Evolutionary conservation across 768 basidiomycete genomes (phyloP).

Genomic region (Exsudoporus frostii): DNA sequence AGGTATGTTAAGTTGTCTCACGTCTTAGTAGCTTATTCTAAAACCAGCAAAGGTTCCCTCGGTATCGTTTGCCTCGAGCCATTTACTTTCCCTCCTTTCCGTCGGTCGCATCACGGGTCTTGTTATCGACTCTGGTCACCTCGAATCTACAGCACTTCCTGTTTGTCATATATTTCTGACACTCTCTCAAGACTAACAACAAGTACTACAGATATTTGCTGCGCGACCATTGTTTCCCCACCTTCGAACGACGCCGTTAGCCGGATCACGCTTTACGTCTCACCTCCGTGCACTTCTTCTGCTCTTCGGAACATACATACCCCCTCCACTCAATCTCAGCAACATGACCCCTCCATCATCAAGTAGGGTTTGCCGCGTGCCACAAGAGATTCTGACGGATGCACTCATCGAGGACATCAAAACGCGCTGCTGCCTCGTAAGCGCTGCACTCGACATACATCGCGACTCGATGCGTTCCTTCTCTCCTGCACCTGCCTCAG

Average conservation of each 20-base stretch:
- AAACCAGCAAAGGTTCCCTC: constrained; percentile 72
- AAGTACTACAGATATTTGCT: constrained; percentile 73
- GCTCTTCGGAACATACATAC: constrained; percentile 80
- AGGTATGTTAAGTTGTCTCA: constrained; percentile 42
- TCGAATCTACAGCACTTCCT: constrained; percentile 86
- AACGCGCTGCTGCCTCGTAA: constrained; percentile 86
- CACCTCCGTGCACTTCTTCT: constrained; percentile 81
- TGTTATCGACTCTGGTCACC: constrained; percentile 88
- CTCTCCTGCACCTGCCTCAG: constrained; percentile 31
- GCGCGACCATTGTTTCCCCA: constrained; percentile 84
- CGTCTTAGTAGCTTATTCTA: not conserved
- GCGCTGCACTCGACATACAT: constrained; percentile 47
- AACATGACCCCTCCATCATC: constrained; percentile 60
- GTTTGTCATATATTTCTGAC: constrained; percentile 44
- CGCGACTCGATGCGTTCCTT: constrained; percentile 32
- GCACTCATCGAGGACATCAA: constrained; percentile 86
- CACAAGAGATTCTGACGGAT: constrained; percentile 77
- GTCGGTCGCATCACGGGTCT: constrained; percentile 90
- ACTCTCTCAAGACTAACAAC: not conserved
- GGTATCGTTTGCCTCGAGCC: constrained; percentile 88
- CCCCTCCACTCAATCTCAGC: constrained; percentile 71
- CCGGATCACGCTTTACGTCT: constrained; percentile 75
- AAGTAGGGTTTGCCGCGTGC: constrained; percentile 64
- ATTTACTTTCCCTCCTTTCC: constrained; percentile 79
- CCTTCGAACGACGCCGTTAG: constrained; percentile 80